These are phyloP conservation scores for Stentor roeselii DNA, from an alignment of 73 alveolate genomes.

Conservation along the genomic window DNA sequence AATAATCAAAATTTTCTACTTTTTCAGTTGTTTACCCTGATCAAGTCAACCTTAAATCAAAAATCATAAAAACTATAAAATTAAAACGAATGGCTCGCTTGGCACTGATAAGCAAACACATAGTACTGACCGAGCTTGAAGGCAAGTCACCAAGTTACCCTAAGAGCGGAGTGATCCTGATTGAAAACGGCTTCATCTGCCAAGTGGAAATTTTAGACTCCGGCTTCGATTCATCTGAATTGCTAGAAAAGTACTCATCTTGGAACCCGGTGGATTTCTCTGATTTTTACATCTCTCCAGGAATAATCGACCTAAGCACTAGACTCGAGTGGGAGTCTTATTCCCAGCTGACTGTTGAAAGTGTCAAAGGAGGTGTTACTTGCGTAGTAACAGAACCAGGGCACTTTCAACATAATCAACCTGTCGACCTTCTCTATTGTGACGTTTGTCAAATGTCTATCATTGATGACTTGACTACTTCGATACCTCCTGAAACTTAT, in stretches of 20 bases:
- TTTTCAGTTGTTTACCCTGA: too few relatives aligned
- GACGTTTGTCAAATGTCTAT: background rate
- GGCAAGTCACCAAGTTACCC: background rate
- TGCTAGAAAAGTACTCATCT: background rate
- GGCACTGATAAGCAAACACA: background rate
- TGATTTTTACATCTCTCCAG: slow-evolving; percentile 18
- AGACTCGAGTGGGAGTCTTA: slow-evolving; percentile 5
- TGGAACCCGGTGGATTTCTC: background rate
- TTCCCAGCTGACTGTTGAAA: background rate
- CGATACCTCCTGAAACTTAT: background rate
- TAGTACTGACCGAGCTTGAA: background rate
- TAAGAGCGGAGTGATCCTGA: background rate
- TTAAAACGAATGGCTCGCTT: background rate
- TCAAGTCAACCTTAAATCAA: too few relatives aligned
- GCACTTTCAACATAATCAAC: background rate
- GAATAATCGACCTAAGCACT: background rate
- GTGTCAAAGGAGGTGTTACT: slow-evolving; percentile 21
- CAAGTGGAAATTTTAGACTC: background rate
- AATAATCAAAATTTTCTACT: too few relatives aligned
- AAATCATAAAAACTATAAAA: too few relatives aligned
- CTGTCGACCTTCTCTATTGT: slow-evolving; percentile 5
- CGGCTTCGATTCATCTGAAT: too few relatives aligned
- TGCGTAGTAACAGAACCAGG: background rate
- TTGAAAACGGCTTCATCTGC: background rate
- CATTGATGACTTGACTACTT: background rate